Evolutionary conservation across 1,284 basidiomycete genomes (phyloP).

Genomic region (Agroathelia rolfsii): DNA sequence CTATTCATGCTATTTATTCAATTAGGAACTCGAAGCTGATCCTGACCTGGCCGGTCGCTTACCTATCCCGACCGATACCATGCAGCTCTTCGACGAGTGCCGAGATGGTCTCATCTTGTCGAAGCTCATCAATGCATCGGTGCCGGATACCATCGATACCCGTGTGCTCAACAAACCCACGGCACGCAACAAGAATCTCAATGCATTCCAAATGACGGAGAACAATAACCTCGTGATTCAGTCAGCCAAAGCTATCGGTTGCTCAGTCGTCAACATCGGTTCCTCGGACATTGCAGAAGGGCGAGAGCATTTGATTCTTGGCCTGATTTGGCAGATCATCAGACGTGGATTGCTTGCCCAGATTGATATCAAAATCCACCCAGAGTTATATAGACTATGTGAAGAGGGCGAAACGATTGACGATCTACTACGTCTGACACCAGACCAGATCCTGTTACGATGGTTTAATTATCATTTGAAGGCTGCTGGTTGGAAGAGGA

Average conservation of each 20-base stretch:
- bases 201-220: constrained; percentile 97
- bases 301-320: constrained; percentile 94
- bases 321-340: constrained; percentile 98
- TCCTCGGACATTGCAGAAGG: constrained; percentile 90
- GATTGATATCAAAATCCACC: constrained; percentile 97
- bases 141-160: constrained; percentile 97
- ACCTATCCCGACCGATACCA: constrained; percentile 94
- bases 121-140: constrained; percentile 98
- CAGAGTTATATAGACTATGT: constrained; percentile 90
- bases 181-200: constrained; percentile 68
- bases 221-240: constrained; percentile 99
- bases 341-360: constrained; percentile 87
- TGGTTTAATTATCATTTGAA: constrained; percentile 99
- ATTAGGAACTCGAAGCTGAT: constrained; percentile 84
- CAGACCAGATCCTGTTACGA: constrained; percentile 91
- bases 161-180: constrained; percentile 92
- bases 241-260: constrained; percentile 95
- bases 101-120: constrained; percentile 92
- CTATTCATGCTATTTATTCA: constrained; percentile 6
- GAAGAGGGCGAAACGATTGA: constrained; percentile 97
- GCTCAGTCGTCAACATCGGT: constrained; percentile 97
- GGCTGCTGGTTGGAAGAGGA: constrained; percentile 83
- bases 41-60: constrained; percentile 74
- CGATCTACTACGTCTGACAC: constrained; percentile 86
- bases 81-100: constrained; percentile 98